phyloP scores from a whole-genome alignment of 2,329 filamentous ascomycete genomes.

The Curvularia sp. region DNA sequence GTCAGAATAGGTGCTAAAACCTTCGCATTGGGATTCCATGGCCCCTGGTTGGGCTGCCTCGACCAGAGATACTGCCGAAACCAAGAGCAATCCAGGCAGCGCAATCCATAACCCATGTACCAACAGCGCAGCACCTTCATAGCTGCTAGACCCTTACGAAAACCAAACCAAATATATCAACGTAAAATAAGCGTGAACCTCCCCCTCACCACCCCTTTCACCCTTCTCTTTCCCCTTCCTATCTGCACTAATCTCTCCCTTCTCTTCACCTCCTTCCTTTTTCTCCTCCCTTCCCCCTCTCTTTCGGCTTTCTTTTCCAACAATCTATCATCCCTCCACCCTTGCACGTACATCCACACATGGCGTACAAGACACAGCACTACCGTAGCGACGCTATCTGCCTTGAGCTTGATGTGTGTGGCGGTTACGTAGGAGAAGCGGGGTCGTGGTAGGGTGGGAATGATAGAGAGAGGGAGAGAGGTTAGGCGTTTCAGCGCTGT shows the following conservation, averaged over 20 bases:
- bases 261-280: not conserved
- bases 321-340: constrained; percentile 11
- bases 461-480: not conserved
- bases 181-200: constrained; percentile 9
- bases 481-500: not conserved
- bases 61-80: not conserved
- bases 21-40: not conserved
- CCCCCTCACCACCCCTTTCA: constrained; percentile 3
- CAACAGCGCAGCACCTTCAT: not conserved
- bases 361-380: constrained; percentile 16
- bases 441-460: not conserved
- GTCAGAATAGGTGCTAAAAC: not conserved
- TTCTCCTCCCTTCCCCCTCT: not conserved
- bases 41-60: not conserved
- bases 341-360: constrained; percentile 7
- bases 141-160: not conserved
- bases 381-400: constrained; percentile 23
- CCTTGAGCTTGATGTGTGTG: constrained; percentile 28
- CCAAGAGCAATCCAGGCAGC: not conserved
- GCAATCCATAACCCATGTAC: not conserved
- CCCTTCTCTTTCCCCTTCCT: not conserved
- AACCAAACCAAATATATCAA: not conserved
- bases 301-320: not conserved
- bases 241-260: too few species aligned
- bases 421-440: constrained; percentile 21